Conservation (phyloP, 2,329 filamentous ascomycete genomes). For the Nemania bipapillata region DNA sequence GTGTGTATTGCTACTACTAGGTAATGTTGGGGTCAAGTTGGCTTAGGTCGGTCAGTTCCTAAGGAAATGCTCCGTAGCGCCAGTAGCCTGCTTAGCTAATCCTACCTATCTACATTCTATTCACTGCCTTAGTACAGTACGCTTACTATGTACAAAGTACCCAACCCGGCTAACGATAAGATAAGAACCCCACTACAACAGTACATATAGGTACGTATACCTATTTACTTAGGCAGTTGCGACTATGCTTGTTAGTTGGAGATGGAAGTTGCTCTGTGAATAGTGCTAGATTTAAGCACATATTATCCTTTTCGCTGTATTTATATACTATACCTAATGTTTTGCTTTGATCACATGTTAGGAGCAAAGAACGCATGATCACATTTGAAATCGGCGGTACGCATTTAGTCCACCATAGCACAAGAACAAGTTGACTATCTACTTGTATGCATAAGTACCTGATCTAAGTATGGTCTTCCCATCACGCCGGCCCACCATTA, state of each 20-base stretch:
- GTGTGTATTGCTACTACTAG: slow-evolving; percentile 1
- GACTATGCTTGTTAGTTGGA: neutral
- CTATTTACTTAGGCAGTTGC: neutral
- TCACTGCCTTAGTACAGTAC: neutral
- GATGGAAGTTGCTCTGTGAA: too few relatives aligned
- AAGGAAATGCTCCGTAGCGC: slow-evolving; percentile 37
- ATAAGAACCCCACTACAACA: neutral
- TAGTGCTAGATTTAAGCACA: too few relatives aligned
- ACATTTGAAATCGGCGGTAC: neutral
- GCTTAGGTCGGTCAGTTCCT: slow-evolving; percentile 36
- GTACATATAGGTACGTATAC: neutral
- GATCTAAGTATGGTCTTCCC: neutral
- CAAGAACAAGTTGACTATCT: slow-evolving; percentile 42
- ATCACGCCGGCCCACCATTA: slow-evolving; percentile 1
- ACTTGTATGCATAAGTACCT: too few relatives aligned
- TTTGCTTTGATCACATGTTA: too few relatives aligned
- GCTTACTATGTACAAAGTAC: neutral
- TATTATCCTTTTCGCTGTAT: too few relatives aligned
- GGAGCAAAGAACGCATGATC: neutral
- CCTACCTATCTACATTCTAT: neutral
- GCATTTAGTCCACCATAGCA: slow-evolving; percentile 26
- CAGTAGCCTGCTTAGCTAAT: slow-evolving; percentile 46
- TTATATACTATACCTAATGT: too few relatives aligned
- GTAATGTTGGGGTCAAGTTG: slow-evolving; percentile 47
- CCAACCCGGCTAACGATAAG: neutral